phyloP scores from a whole-genome alignment of 2,329 filamentous ascomycete species.

The Capronia americana region DNA sequence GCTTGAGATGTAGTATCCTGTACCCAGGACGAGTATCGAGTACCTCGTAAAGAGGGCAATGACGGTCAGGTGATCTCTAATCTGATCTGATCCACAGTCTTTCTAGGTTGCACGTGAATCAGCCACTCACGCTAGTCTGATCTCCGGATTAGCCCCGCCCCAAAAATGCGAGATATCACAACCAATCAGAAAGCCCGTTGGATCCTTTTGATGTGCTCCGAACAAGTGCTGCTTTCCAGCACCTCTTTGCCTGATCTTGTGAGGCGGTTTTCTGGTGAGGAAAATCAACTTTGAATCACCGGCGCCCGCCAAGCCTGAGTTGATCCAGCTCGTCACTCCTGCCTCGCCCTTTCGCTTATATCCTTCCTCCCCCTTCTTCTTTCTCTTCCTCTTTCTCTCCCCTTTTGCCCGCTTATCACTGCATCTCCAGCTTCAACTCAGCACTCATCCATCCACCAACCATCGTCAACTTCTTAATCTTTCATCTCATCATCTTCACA shows the following conservation, averaged over 20 bases:
- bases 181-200: conserved; percentile 30
- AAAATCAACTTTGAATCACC: conserved; percentile 27
- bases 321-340: conserved; percentile 29
- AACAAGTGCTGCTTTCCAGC: conserved; percentile 31
- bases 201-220: conserved; percentile 14
- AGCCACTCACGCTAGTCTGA: neutral
- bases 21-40: too few relatives aligned
- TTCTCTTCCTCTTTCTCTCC: conserved; percentile 21
- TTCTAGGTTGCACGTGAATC: neutral
- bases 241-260: conserved; percentile 27
- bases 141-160: neutral
- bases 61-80: neutral
- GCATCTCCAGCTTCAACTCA: conserved; percentile 30
- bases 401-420: conserved; percentile 31
- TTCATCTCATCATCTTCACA: conserved; percentile 40
- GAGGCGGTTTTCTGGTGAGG: conserved; percentile 14
- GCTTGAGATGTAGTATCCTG: neutral
- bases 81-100: neutral
- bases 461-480: conserved; percentile 41
- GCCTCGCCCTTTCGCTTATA: conserved; percentile 32
- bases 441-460: conserved; percentile 33
- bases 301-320: conserved; percentile 26
- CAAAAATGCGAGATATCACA: conserved; percentile 26
- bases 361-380: conserved; percentile 24
- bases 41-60: neutral